These are phyloP conservation scores for Candida albicans DNA, from an alignment of 1,139 yeast species.

Conservation along the genomic window DNA sequence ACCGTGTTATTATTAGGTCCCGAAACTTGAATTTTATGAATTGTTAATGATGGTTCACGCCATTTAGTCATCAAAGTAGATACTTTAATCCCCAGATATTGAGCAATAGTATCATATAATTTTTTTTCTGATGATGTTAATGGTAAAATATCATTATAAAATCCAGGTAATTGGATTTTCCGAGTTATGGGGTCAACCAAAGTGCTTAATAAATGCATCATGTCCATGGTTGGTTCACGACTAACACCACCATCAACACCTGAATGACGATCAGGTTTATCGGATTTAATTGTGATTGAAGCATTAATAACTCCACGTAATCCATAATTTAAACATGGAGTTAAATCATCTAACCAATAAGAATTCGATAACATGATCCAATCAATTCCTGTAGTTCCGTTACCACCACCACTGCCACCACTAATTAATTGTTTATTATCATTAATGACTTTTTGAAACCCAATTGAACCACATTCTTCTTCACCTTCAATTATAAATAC, in stretches of 20 bases:
- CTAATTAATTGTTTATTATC: slow-evolving; percentile 58
- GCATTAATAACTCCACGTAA: slow-evolving; percentile 88
- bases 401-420: slow-evolving; percentile 43
- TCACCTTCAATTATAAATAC: slow-evolving; percentile 90
- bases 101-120: slow-evolving; percentile 62
- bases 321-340: slow-evolving; percentile 93
- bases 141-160: slow-evolving; percentile 64
- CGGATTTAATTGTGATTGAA: slow-evolving; percentile 66
- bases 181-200: slow-evolving; percentile 58
- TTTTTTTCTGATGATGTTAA: slow-evolving; percentile 55
- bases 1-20: slow-evolving; percentile 92
- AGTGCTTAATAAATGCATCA: slow-evolving; percentile 68
- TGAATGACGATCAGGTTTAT: slow-evolving; percentile 86
- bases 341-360: slow-evolving; percentile 87
- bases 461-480: slow-evolving; percentile 90
- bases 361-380: slow-evolving; percentile 90
- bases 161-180: slow-evolving; percentile 64
- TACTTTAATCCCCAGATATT: slow-evolving; percentile 38
- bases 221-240: slow-evolving; percentile 86
- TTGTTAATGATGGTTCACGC: slow-evolving; percentile 86
- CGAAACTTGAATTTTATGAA: slow-evolving; percentile 83
- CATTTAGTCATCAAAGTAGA: slow-evolving; percentile 76
- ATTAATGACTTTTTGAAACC: slow-evolving; percentile 68
- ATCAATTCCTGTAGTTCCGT: no score
- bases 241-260: slow-evolving; percentile 96